These are phyloP conservation scores for Lathyrus aphaca DNA, from an alignment of 306 rosid genomes.

Conservation along the genomic window DNA sequence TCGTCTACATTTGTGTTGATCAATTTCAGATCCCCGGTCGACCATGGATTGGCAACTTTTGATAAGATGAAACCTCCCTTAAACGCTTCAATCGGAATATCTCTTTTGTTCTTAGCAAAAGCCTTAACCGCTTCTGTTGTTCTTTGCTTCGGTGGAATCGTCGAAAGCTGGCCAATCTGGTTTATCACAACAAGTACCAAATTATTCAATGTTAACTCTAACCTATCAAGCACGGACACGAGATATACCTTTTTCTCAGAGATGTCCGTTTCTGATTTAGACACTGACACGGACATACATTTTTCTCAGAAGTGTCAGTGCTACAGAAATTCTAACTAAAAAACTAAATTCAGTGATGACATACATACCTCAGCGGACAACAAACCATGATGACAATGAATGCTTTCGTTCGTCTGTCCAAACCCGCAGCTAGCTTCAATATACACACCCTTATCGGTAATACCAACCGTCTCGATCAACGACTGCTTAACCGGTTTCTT, in stretches of 20 bases:
- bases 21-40: constrained; percentile 70
- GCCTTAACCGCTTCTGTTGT: constrained; percentile 66
- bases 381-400: constrained; percentile 90
- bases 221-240: no score
- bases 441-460: constrained; percentile 80
- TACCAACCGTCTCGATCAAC: constrained; percentile 85
- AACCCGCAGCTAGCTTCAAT: constrained; percentile 93
- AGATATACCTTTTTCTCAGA: no score
- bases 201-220: no score
- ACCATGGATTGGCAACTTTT: constrained; percentile 73
- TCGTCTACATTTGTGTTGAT: constrained; percentile 67
- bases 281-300: no score
- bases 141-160: constrained; percentile 89
- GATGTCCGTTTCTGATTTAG: no score
- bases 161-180: constrained; percentile 94
- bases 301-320: no score
- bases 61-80: constrained; percentile 87
- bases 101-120: constrained; percentile 52
- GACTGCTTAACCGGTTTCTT: constrained; percentile 58
- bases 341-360: neutral
- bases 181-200: neutral
- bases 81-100: constrained; percentile 79
- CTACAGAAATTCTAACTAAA: no score
- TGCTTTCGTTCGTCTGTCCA: constrained; percentile 77
- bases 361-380: constrained; percentile 95